Evolutionary conservation across 306 rosid species (phyloP).

Genomic region (Cicer arietinum): DNA sequence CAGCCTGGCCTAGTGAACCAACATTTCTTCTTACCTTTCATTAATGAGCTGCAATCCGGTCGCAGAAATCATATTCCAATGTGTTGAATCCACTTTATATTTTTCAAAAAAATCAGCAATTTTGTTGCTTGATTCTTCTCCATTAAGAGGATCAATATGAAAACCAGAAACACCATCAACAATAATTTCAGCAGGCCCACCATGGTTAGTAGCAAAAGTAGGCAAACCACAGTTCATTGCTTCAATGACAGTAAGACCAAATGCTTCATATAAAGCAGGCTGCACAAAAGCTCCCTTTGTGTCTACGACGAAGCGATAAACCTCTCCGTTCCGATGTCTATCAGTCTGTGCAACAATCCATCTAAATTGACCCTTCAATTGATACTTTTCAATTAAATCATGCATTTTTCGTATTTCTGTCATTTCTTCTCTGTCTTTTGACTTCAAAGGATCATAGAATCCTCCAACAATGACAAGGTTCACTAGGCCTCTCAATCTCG

Average conservation of each 20-base stretch:
- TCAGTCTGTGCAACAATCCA: conserved; percentile 95
- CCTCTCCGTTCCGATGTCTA: conserved; percentile 77
- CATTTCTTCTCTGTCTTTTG: conserved; percentile 87
- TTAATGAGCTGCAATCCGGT: conserved; percentile 74
- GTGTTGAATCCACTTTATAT: conserved; percentile 57
- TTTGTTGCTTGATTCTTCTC: conserved; percentile 71
- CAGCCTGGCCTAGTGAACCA: too few species aligned
- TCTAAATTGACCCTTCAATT: conserved; percentile 79
- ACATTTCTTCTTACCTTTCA: conserved; percentile 89
- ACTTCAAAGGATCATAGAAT: conserved; percentile 84
- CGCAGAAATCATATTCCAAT: conserved; percentile 64
- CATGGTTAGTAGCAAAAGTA: conserved; percentile 91
- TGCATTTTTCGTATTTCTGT: conserved; percentile 79
- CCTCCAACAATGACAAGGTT: conserved; percentile 97
- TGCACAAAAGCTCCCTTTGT: conserved; percentile 93
- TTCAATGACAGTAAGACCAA: conserved; percentile 92
- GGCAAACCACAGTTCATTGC: conserved; percentile 98
- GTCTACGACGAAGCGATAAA: conserved; percentile 84
- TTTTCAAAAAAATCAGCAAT: conserved; percentile 84
- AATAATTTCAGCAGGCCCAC: conserved; percentile 94
- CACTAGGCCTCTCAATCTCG: conserved; percentile 69
- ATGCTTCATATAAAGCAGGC: conserved; percentile 93
- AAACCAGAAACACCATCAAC: conserved; percentile 81
- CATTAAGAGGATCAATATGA: conserved; percentile 80
- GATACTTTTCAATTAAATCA: conserved; percentile 63